These are phyloP conservation scores for Circinella umbellata DNA, from an alignment of 371 early-diverging fungal species.

Conservation along the genomic window DNA sequence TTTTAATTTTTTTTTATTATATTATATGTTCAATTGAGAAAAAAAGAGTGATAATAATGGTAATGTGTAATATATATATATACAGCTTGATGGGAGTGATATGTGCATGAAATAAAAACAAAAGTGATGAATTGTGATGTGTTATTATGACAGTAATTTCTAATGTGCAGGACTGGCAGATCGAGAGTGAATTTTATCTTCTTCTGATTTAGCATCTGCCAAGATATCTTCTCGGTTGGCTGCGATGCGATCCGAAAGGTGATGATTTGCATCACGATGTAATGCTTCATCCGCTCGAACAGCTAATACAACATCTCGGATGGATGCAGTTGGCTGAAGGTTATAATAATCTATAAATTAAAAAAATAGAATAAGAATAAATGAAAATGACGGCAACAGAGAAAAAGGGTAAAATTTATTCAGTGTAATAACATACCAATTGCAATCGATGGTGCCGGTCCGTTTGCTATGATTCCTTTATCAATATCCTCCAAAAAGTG, in stretches of 20 bases:
- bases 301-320: slow-evolving; percentile 93
- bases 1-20: too few relatives aligned
- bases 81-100: too few relatives aligned
- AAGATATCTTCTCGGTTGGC: slow-evolving; percentile 13
- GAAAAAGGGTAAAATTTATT: neutral
- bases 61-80: too few relatives aligned
- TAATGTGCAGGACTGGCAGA: neutral
- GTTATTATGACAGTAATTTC: neutral
- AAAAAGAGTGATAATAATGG: too few relatives aligned
- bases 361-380: neutral
- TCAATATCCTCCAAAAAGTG: slow-evolving; percentile 90
- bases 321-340: slow-evolving; percentile 76
- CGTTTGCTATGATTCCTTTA: slow-evolving; percentile 71
- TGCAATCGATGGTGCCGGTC: slow-evolving; percentile 79
- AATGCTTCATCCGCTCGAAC: slow-evolving; percentile 96
- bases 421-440: slow-evolving; percentile 32
- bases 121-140: neutral
- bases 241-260: slow-evolving; percentile 68
- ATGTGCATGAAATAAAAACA: too few relatives aligned
- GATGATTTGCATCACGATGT: slow-evolving; percentile 96
- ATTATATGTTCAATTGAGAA: too few relatives aligned
- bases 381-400: neutral
- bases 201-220: slow-evolving; percentile 11
- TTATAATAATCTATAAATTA: slow-evolving; percentile 83
- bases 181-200: neutral